Evolutionary conservation across 345 rosid genomes (phyloP), one percentile per base, ranked within the genome.

Genomic region (Passiflora organensis): DNA sequence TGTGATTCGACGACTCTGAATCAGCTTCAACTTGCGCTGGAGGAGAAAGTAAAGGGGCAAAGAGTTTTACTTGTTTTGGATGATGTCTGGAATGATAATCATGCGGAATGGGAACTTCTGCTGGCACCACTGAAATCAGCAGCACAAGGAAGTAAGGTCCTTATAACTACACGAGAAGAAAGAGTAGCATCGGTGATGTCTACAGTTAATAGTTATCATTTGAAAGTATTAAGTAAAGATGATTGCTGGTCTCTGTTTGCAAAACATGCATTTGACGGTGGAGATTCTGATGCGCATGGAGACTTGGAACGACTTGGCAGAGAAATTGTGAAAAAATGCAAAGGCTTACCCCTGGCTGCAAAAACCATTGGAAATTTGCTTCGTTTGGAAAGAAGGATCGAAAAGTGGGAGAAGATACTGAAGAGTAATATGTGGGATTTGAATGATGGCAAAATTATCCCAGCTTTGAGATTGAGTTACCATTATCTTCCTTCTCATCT

Each of bases 41-140:
- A 12, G 28, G 19, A 39, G 16, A 4, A 12, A 0, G 23, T 36
- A 46, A 49, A 0, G 1, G 55, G 23, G 20, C 38, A 36, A 5
- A 59, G 5, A 15, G 47, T 59, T n/a, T 48, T 59, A 22, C 63
- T 59, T 22, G 23, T 59, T 38, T 42, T 60, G 20, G 64, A 60
- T 18, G 25, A 50, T 38, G 10, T 25, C 8, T 60, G 56, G 64
- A 21, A 4, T 17, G 3, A n/a, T n/a, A n/a, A 42, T 0, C 19
- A 14, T 1, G 1, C 0, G 20, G 2, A n/a, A 0, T 55, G 58
- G 58, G 2, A 15, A 5, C 1, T 1, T 14, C 39, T 55, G 32
- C 20, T 41, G 11, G n/a, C 28, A 10, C 59, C 48, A 4, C 15
- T 55, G 19, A 15, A 1, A n/a, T 1, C 0, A 0, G 43, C 23